Conservation (phyloP, 257 asterid genomes). For the Cinchona pubescens region DNA sequence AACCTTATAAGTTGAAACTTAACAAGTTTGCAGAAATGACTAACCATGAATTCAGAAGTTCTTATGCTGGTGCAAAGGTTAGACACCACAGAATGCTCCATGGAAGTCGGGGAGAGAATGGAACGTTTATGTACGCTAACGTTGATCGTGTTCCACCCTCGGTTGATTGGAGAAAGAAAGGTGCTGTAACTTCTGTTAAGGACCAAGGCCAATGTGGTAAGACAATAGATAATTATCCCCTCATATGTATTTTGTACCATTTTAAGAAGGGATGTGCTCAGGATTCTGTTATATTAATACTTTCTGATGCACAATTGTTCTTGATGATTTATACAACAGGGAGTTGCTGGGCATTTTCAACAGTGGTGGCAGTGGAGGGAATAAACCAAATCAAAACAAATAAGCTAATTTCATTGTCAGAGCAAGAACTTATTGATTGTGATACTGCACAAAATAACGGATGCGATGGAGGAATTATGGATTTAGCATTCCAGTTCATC, state of each 20-base stretch:
- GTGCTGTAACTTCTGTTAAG: slow-evolving; percentile 66
- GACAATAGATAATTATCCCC: slow-evolving; percentile 2
- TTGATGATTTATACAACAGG: slow-evolving; percentile 36
- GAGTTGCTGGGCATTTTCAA: slow-evolving; percentile 95
- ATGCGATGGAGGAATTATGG: slow-evolving; percentile 91
- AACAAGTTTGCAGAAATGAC: slow-evolving; percentile 92
- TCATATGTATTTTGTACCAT: background rate
- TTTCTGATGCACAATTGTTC: background rate
- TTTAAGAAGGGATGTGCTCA: background rate
- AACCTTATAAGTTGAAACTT: slow-evolving; percentile 71
- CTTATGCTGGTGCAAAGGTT: slow-evolving; percentile 62
- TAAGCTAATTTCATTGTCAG: slow-evolving; percentile 62
- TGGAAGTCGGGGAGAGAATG: slow-evolving; percentile 34
- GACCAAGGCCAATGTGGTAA: slow-evolving; percentile 93
- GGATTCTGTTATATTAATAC: background rate
- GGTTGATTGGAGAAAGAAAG: slow-evolving; percentile 81
- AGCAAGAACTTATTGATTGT: slow-evolving; percentile 87
- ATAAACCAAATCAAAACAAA: slow-evolving; percentile 70
- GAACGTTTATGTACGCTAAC: slow-evolving; percentile 54
- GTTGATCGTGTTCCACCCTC: slow-evolving; percentile 53
- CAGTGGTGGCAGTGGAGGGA: slow-evolving; percentile 84
- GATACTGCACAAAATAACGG: slow-evolving; percentile 63
- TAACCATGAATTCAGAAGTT: slow-evolving; percentile 66
- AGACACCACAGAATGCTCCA: slow-evolving; percentile 62
- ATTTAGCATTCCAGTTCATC: slow-evolving; percentile 65